These are phyloP conservation scores for Calonectria ilicicola DNA, from an alignment of 2,329 filamentous ascomycete genomes.

Conservation along the genomic window DNA sequence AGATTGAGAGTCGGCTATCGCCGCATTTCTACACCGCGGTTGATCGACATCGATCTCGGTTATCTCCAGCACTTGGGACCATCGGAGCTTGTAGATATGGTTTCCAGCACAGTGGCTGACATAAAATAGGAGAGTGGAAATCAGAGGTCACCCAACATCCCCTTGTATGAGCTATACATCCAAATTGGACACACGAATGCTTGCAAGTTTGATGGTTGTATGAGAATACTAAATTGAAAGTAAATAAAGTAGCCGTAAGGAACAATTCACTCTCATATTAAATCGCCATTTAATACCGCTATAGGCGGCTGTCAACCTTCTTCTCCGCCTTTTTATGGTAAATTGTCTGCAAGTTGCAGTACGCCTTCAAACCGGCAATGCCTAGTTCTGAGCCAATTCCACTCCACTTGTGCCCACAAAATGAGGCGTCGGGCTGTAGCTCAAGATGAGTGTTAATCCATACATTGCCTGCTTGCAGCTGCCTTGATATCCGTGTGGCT, in stretches of 20 bases:
- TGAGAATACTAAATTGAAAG: no score
- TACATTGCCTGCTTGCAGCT: slow-evolving; percentile 66
- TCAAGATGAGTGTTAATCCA: slow-evolving; percentile 62
- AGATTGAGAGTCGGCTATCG: neutral
- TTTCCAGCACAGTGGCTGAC: no score
- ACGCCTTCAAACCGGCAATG: slow-evolving; percentile 18
- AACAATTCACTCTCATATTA: neutral
- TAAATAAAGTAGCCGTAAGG: no score
- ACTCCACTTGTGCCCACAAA: slow-evolving; percentile 32
- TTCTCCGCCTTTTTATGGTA: neutral
- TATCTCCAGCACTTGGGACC: no score
- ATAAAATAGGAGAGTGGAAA: no score
- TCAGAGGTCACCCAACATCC: no score
- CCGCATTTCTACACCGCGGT: neutral
- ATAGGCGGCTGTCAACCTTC: neutral
- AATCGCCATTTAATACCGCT: neutral
- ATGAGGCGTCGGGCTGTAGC: slow-evolving; percentile 17
- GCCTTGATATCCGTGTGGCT: slow-evolving; percentile 62
- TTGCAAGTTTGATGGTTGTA: neutral
- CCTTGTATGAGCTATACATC: no score
- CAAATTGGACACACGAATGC: neutral
- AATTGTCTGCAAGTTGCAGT: slow-evolving; percentile 23
- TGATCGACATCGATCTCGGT: slow-evolving; percentile 7
- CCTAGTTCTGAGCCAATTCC: slow-evolving; percentile 31
- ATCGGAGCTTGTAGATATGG: no score